Evolutionary conservation across 2,329 filamentous ascomycete species (phyloP), one percentile per base, ranked within the genome.

Genomic region (Trichophyton equinum): DNA sequence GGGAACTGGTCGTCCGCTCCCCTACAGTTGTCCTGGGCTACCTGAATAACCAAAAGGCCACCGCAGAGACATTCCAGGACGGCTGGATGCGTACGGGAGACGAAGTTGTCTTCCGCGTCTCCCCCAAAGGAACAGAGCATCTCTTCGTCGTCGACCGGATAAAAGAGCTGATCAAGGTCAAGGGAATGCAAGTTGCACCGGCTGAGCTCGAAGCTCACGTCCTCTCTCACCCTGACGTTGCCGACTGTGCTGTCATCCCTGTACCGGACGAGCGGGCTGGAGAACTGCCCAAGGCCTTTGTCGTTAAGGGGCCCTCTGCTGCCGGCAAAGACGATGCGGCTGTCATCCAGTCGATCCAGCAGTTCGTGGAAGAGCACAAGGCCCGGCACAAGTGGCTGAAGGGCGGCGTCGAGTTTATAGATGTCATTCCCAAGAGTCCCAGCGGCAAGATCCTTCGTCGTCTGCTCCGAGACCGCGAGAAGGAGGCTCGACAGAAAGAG

Each of bases 31-130:
- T 88, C 0, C 74, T 96, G 0, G 91, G 91, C 0, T 96, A 96
- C 67, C 76, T 95, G 59, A 87, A 95, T 75, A 95, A 96, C 69
- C 85, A 88, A 51, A 86, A 88, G 68, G 90, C 91, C 2, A 95
- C 85, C 20, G 79, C 81, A 58, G 89, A 95, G 70, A 94, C 91
- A 0, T 96, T 90, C 68, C 78, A 85, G 1, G 85, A 91, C 65
- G 79, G 79, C n/a, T 94, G 89, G 83, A 84, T 95, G 79, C 82
- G 82, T 46, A 96, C 91, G 0, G 91, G 91, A 4, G 91, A 96
- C 67, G 89, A 95, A 71, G 89, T 87, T 0, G 77, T 92, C 2
- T 76, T 95, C 9, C 79, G 81, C 1, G 80, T 82, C 67, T 78
- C 83, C 6, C 79, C 82, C 0, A 76, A 78, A 1, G 89, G 89